These are phyloP conservation scores for Pyronema domesticum DNA, from an alignment of 495 filamentous ascomycete species.

Conservation along the genomic window DNA sequence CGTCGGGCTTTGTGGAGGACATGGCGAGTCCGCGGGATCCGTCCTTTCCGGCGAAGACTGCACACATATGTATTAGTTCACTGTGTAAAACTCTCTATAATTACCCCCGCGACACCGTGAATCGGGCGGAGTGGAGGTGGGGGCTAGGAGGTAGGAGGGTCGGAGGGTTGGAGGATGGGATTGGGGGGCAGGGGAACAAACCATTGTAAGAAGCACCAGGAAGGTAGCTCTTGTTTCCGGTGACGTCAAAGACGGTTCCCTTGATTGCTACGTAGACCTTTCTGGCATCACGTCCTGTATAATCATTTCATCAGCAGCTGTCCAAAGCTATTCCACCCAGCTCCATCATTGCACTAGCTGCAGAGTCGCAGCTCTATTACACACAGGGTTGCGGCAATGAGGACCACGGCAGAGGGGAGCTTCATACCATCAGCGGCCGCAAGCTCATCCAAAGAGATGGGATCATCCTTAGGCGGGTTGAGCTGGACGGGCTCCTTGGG, in stretches of 20 bases:
- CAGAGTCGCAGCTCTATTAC: too few relatives aligned
- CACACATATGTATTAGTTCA: too few relatives aligned
- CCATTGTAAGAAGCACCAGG: slow-evolving; percentile 69
- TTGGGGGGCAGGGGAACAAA: slow-evolving; percentile 27
- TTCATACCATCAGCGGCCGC: slow-evolving; percentile 61
- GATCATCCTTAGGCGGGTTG: slow-evolving; percentile 72
- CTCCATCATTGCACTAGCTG: too few relatives aligned
- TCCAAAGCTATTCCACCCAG: too few relatives aligned
- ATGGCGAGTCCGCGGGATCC: slow-evolving; percentile 72
- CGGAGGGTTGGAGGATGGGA: neutral
- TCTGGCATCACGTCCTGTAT: slow-evolving; percentile 39
- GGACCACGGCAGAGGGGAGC: neutral
- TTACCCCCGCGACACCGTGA: too few relatives aligned
- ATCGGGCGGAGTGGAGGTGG: neutral
- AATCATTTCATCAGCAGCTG: too few relatives aligned
- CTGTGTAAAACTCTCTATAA: too few relatives aligned
- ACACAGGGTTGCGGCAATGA: neutral
- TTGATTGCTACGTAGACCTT: slow-evolving; percentile 87
- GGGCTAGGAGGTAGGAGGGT: too few relatives aligned
- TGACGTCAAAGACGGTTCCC: slow-evolving; percentile 87
- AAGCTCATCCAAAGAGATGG: slow-evolving; percentile 56
- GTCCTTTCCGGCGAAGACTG: slow-evolving; percentile 92
- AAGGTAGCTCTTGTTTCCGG: slow-evolving; percentile 66
- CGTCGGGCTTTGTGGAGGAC: slow-evolving; percentile 71
- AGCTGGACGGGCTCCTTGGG: slow-evolving; percentile 72